Evolutionary conservation across 331 rosid species (phyloP).

Genomic region (Ulmus americana): DNA sequence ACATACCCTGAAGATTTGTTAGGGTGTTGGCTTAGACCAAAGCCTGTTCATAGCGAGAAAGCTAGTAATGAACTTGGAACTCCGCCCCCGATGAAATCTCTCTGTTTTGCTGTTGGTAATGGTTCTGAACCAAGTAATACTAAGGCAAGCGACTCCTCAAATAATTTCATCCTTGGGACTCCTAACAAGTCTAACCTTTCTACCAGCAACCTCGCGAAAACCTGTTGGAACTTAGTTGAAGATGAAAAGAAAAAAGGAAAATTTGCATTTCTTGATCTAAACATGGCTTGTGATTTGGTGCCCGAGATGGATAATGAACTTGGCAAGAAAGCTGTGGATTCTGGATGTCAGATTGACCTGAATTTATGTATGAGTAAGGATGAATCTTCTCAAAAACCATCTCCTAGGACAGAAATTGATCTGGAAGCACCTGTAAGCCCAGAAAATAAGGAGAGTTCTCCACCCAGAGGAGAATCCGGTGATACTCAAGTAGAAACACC

Average conservation of each 20-base stretch:
- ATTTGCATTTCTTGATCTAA: constrained; percentile 22
- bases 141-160: constrained; percentile 20
- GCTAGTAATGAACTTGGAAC: constrained; percentile 22
- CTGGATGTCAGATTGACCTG: constrained; percentile 50
- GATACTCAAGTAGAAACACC: constrained; percentile 21
- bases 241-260: constrained; percentile 26
- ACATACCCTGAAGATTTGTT: constrained; percentile 21
- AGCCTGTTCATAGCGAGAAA: constrained; percentile 16
- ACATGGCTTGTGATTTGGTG: constrained; percentile 19
- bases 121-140: constrained; percentile 21
- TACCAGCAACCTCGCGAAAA: constrained; percentile 17
- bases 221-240: constrained; percentile 22
- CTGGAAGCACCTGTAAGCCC: constrained; percentile 65
- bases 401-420: constrained; percentile 31
- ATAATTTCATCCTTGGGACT: constrained; percentile 17
- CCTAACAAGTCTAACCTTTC: constrained; percentile 19
- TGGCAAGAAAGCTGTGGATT: constrained; percentile 19
- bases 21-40: constrained; percentile 28
- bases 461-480: constrained; percentile 59
- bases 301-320: constrained; percentile 25
- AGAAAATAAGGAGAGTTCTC: constrained; percentile 62
- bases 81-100: constrained; percentile 24
- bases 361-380: constrained; percentile 44
- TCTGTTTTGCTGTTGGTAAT: constrained; percentile 14
- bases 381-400: constrained; percentile 25